phyloP scores from a whole-genome alignment of 1,284 basidiomycete genomes.

The Erythrobasidium hasegawianum region DNA sequence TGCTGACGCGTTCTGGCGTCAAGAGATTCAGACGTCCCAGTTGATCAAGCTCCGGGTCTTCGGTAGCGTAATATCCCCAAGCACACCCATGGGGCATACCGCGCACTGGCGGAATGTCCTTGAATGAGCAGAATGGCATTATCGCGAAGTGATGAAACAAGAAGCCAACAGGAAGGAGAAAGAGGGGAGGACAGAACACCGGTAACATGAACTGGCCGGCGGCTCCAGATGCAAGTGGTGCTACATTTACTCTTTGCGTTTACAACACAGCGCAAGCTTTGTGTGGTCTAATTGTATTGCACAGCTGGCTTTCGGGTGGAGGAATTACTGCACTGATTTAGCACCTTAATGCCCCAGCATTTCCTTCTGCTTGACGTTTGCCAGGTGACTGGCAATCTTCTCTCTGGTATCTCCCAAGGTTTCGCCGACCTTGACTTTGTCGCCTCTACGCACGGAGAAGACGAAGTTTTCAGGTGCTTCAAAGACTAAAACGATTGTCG shows the following conservation, averaged over 20 bases:
- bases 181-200: too few relatives aligned
- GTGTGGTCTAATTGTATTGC: too few relatives aligned
- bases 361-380: constrained; percentile 16
- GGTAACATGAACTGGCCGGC: too few relatives aligned
- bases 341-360: constrained; percentile 11
- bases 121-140: constrained; percentile 20
- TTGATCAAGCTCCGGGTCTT: background rate
- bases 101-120: constrained; percentile 26
- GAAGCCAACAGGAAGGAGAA: too few relatives aligned
- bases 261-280: too few relatives aligned
- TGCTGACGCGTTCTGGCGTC: constrained; percentile 23
- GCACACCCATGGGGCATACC: constrained; percentile 33
- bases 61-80: constrained; percentile 23
- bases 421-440: constrained; percentile 86
- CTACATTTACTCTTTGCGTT: too few relatives aligned
- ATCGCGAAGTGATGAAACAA: too few relatives aligned
- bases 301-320: too few relatives aligned
- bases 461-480: constrained; percentile 84
- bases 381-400: constrained; percentile 17
- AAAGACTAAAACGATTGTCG: constrained; percentile 93
- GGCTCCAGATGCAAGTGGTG: too few relatives aligned
- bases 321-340: too few relatives aligned
- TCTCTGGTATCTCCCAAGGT: constrained; percentile 50
- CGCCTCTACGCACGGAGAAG: constrained; percentile 73
- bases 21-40: constrained; percentile 30